These are phyloP conservation scores for Eurotiales sp. DNA, from an alignment of 2,329 filamentous ascomycete genomes.

Conservation along the genomic window DNA sequence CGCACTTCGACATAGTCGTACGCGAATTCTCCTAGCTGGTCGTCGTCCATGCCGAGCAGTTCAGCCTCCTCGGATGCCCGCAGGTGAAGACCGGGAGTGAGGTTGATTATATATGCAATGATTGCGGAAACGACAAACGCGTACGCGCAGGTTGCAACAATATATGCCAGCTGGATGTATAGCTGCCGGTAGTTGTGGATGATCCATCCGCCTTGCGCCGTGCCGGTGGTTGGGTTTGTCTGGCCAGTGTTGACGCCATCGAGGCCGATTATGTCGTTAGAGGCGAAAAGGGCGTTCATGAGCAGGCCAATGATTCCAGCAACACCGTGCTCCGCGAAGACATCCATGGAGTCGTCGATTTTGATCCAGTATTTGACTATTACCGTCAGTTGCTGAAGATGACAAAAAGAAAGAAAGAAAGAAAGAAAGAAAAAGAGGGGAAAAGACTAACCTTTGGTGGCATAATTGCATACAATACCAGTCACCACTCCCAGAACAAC, in stretches of 20 bases:
- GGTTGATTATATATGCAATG: constrained; percentile 68
- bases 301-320: constrained; percentile 79
- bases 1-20: constrained; percentile 52
- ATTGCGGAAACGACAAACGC: constrained; percentile 65
- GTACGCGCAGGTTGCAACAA: constrained; percentile 62
- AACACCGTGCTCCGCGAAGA: constrained; percentile 85
- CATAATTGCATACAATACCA: constrained; percentile 73
- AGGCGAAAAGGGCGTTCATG: constrained; percentile 72
- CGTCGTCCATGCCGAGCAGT: constrained; percentile 59
- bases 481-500: constrained; percentile 59
- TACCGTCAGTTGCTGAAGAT: constrained; percentile 7
- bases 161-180: constrained; percentile 67
- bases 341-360: constrained; percentile 83
- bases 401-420: no score
- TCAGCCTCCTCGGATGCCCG: constrained; percentile 65
- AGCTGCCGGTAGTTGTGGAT: constrained; percentile 68
- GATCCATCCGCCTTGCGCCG: constrained; percentile 61
- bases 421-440: no score
- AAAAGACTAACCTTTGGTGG: constrained; percentile 70
- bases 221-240: constrained; percentile 37
- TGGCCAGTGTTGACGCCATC: constrained; percentile 59
- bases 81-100: constrained; percentile 66
- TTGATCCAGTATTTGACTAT: constrained; percentile 69
- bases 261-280: constrained; percentile 68
- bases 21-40: constrained; percentile 50